phyloP scores from a whole-genome alignment of 257 asterid genomes.

The Penstemon barbatus region DNA sequence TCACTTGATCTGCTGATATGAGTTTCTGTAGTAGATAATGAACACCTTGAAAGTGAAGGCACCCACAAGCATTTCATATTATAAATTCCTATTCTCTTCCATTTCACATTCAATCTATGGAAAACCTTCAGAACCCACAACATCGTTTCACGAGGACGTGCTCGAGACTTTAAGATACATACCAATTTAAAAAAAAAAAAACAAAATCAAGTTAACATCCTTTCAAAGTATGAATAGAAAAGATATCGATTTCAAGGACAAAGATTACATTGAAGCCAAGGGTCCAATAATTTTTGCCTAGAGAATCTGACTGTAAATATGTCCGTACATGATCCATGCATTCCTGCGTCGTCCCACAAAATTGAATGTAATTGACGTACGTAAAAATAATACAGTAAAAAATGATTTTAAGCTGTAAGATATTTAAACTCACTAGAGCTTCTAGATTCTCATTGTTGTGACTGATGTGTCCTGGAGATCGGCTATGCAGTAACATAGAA shows the following conservation, averaged over 20 bases:
- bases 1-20: slow-evolving; percentile 26
- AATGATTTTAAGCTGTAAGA: neutral
- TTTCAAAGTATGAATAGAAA: neutral
- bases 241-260: neutral
- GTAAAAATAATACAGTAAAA: neutral
- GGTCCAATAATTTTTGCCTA: slow-evolving; percentile 31
- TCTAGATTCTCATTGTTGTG: slow-evolving; percentile 19
- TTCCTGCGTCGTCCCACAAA: slow-evolving; percentile 21
- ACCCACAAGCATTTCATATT: slow-evolving; percentile 50
- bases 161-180: slow-evolving; percentile 27
- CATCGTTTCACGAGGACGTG: slow-evolving; percentile 37
- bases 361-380: neutral
- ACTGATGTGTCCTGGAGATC: slow-evolving; percentile 20
- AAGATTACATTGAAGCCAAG: slow-evolving; percentile 41
- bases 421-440: slow-evolving; percentile 16
- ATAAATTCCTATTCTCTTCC: slow-evolving; percentile 49
- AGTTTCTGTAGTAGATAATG: slow-evolving; percentile 26
- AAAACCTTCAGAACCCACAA: slow-evolving; percentile 32
- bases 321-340: slow-evolving; percentile 18
- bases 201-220: neutral
- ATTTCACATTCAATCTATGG: slow-evolving; percentile 43
- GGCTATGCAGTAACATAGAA: slow-evolving; percentile 43
- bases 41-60: slow-evolving; percentile 28
- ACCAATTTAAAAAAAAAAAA: neutral
- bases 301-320: slow-evolving; percentile 16